Conservation (phyloP, 192 early-diverging fungal species). For the Backusella morwellensis region DNA sequence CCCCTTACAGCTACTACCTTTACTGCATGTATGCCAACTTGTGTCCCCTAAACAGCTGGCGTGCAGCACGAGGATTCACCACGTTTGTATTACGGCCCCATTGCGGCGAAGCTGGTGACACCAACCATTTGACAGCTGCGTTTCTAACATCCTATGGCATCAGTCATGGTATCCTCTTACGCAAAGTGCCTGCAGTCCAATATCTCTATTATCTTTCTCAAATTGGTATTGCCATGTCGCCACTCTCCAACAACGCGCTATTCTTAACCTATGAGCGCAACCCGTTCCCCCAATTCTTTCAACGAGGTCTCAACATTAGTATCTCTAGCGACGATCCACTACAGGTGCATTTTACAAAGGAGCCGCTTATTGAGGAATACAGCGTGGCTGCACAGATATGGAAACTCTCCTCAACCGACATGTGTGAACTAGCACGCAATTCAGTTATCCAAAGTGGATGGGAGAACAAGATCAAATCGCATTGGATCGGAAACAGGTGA, state of each 20-base stretch:
- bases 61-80: constrained; percentile 74
- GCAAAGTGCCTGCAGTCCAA: constrained; percentile 90
- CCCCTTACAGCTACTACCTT: constrained; percentile 94
- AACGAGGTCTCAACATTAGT: constrained; percentile 89
- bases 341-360: constrained; percentile 95
- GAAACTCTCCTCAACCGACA: constrained; percentile 84
- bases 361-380: constrained; percentile 96
- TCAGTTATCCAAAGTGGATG: constrained; percentile 87
- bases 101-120: constrained; percentile 92
- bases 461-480: constrained; percentile 85
- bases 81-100: constrained; percentile 93
- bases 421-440: constrained; percentile 94
- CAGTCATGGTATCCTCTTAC: constrained; percentile 86
- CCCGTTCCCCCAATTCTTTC: constrained; percentile 87
- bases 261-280: constrained; percentile 93
- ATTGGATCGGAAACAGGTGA: constrained; percentile 86
- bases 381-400: constrained; percentile 94
- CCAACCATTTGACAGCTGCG: constrained; percentile 87
- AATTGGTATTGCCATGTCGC: constrained; percentile 94
- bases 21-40: constrained; percentile 92
- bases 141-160: constrained; percentile 86
- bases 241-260: constrained; percentile 94
- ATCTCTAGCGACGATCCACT: constrained; percentile 92
- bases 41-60: constrained; percentile 74
- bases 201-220: constrained; percentile 94